Evolutionary conservation across 371 early-diverging fungal species (phyloP).

Genomic region (Mucor circinelloides): DNA sequence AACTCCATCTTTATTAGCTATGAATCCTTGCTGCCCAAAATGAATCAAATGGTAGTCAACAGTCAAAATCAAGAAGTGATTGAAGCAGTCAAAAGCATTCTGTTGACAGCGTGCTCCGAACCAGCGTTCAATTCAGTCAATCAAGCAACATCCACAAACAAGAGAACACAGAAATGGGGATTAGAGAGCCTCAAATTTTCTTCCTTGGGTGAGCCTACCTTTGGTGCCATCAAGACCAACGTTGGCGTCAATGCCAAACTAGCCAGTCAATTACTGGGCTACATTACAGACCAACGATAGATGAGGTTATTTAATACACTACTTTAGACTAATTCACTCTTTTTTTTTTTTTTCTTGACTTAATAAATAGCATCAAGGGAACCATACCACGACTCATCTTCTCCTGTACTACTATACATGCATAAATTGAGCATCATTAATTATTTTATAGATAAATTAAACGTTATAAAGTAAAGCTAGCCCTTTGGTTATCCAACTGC

Average conservation of each 20-base stretch:
- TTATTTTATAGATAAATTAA: neutral
- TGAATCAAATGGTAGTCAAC: constrained; percentile 74
- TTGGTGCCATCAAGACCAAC: constrained; percentile 51
- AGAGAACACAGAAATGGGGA: constrained; percentile 52
- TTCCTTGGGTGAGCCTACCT: constrained; percentile 42
- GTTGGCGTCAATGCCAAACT: constrained; percentile 51
- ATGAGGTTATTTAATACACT: no score
- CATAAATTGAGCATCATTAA: no score
- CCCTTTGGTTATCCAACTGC: constrained; percentile 40
- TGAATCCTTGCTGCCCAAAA: constrained; percentile 73
- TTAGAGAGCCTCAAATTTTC: constrained; percentile 63
- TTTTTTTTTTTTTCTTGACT: no score
- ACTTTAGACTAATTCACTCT: no score
- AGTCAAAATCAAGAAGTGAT: constrained; percentile 72
- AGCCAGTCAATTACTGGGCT: constrained; percentile 60
- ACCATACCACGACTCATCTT: no score
- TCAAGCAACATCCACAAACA: constrained; percentile 5
- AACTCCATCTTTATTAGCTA: constrained; percentile 45
- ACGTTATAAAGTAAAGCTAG: constrained; percentile 23
- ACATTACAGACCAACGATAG: constrained; percentile 51
- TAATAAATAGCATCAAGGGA: no score
- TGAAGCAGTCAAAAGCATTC: constrained; percentile 75
- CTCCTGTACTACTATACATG: no score
- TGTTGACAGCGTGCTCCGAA: constrained; percentile 73
- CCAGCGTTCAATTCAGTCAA: constrained; percentile 46